These are phyloP conservation scores for Hylodesmum podocarpum DNA, from an alignment of 306 rosid species.

Conservation along the genomic window DNA sequence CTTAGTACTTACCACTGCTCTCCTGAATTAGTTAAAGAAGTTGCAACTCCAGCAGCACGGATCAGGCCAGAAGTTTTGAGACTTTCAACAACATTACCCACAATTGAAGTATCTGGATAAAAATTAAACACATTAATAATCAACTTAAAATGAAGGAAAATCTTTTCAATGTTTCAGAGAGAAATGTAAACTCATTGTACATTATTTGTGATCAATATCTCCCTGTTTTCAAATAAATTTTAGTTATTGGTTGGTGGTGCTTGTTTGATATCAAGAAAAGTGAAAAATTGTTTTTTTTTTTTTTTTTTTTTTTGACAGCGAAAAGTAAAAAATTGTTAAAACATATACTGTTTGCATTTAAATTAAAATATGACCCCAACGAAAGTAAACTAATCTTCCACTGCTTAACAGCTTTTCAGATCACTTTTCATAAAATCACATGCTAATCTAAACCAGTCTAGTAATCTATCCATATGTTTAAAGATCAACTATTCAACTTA, in stretches of 20 bases:
- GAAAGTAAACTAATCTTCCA: background rate
- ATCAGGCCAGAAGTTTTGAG: constrained; percentile 68
- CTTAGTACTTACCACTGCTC: constrained; percentile 73
- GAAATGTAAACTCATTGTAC: background rate
- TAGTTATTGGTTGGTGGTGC: background rate
- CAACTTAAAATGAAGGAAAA: background rate
- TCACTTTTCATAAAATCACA: background rate
- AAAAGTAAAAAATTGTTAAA: background rate
- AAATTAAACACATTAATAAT: constrained; percentile 22
- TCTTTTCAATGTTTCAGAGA: constrained; percentile 1
- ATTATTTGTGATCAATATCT: background rate
- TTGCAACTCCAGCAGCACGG: constrained; percentile 63
- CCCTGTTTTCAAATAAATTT: background rate
- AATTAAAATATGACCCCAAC: background rate
- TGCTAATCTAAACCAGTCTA: background rate
- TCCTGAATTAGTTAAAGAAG: constrained; percentile 69
- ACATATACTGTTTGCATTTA: background rate
- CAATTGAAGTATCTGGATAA: constrained; percentile 50
- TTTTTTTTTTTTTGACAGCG: too few species aligned
- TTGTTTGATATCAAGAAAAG: background rate
- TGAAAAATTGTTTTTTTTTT: too few species aligned
- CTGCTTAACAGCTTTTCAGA: background rate
- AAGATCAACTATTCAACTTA: background rate
- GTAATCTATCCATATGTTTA: background rate
- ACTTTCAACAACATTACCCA: constrained; percentile 52